A percentile compares a stretch with the other conserved stretches of the same genome.
These are phyloP conservation scores for Flaveria trinervia DNA, from an alignment of 129 eudicot species.

Conservation along the genomic window DNA sequence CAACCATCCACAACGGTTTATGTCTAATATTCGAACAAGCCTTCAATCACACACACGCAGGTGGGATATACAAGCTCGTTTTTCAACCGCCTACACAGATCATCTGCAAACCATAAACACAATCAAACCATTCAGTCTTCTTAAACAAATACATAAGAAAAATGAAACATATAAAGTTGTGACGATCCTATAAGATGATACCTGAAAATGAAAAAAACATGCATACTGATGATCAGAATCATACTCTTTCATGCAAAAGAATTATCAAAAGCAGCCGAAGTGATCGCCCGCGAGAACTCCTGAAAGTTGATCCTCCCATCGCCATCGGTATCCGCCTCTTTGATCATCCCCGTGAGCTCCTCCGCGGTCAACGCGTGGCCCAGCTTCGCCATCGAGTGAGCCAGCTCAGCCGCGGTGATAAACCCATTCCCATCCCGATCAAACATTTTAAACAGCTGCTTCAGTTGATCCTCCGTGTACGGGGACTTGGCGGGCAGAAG, in stretches of 20 bases:
- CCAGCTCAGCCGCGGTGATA: slow-evolving; percentile 89
- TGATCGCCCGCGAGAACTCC: slow-evolving; percentile 85
- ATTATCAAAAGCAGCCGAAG: slow-evolving; percentile 92
- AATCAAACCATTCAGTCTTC: not conserved
- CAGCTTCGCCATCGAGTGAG: slow-evolving; percentile 88
- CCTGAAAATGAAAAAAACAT: slow-evolving; percentile 29
- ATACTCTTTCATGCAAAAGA: slow-evolving; percentile 54
- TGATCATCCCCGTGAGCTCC: slow-evolving; percentile 90
- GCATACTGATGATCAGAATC: not conserved
- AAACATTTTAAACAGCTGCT: slow-evolving; percentile 79
- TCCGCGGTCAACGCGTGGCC: slow-evolving; percentile 93
- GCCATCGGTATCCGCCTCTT: slow-evolving; percentile 89
- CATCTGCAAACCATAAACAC: slow-evolving; percentile 13
- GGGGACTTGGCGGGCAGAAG: slow-evolving; percentile 87
- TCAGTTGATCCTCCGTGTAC: slow-evolving; percentile 79
- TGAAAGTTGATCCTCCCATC: slow-evolving; percentile 88
- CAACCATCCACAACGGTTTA: no score
- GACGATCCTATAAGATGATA: not conserved
- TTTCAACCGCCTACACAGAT: slow-evolving; percentile 17
- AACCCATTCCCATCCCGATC: slow-evolving; percentile 89
- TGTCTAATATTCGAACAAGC: not conserved
- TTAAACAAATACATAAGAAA: not conserved
- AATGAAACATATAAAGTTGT: no score
- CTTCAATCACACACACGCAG: slow-evolving; percentile 5
- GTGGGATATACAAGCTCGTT: not conserved